Evolutionary conservation across 2,329 filamentous ascomycete genomes (phyloP).

Genomic region (Monascus ruber): DNA sequence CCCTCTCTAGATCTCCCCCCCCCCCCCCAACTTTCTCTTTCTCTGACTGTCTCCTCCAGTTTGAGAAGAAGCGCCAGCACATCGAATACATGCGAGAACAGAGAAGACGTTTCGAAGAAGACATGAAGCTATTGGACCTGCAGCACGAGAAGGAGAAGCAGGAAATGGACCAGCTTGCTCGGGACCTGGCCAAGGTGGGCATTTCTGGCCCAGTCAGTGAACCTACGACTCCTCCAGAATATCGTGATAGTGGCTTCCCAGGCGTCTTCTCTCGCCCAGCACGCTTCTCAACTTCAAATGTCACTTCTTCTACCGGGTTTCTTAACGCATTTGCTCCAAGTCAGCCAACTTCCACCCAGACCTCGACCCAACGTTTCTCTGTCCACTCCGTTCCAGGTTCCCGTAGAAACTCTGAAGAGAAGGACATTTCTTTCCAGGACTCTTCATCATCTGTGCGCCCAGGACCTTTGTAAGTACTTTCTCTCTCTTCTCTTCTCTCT

Average conservation of each 20-base stretch:
- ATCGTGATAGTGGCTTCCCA: conserved; percentile 69
- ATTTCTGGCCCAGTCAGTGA: conserved; percentile 72
- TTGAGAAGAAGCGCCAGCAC: conserved; percentile 87
- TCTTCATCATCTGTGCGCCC: conserved; percentile 53
- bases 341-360: conserved; percentile 61
- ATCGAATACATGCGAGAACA: conserved; percentile 86
- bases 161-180: conserved; percentile 74
- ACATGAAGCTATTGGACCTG: conserved; percentile 81
- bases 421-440: conserved; percentile 59
- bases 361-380: conserved; percentile 53
- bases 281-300: conserved; percentile 77
- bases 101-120: conserved; percentile 77
- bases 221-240: conserved; percentile 91
- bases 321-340: conserved; percentile 64
- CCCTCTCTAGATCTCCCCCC: neutral
- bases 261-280: conserved; percentile 73
- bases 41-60: conserved; percentile 39
- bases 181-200: conserved; percentile 54
- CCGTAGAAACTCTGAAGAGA: conserved; percentile 79
- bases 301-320: conserved; percentile 68
- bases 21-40: conserved; percentile 1
- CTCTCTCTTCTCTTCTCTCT: neutral
- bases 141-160: conserved; percentile 73
- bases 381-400: conserved; percentile 80
- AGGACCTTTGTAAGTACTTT: conserved; percentile 61